phyloP scores from a whole-genome alignment of 2,329 filamentous ascomycete genomes.

The Pseudocercospora ulei region DNA sequence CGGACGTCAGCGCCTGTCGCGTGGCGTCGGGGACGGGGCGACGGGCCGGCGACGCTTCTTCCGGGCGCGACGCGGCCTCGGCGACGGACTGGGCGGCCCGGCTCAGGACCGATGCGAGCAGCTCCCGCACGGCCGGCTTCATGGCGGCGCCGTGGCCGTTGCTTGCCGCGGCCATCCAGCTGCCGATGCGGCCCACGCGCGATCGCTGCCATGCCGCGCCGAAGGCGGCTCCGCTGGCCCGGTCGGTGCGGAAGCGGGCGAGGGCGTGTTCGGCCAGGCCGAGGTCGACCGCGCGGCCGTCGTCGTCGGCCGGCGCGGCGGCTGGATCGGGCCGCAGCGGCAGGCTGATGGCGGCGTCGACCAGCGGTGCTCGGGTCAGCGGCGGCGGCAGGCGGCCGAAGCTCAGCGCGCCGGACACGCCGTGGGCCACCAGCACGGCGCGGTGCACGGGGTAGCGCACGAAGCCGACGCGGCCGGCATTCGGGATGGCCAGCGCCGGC shows the following conservation, averaged over 20 bases:
- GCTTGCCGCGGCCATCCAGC: slow-evolving; percentile 25
- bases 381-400: slow-evolving; percentile 38
- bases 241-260: slow-evolving; percentile 32
- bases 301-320: slow-evolving; percentile 28
- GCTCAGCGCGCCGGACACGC: slow-evolving; percentile 56
- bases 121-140: slow-evolving; percentile 55
- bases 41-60: slow-evolving; percentile 26
- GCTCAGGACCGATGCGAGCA: slow-evolving; percentile 59
- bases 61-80: slow-evolving; percentile 39
- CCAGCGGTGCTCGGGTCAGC: slow-evolving; percentile 35
- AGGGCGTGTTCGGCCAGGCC: slow-evolving; percentile 55
- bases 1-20: slow-evolving; percentile 46
- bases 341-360: slow-evolving; percentile 51
- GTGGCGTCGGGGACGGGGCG: slow-evolving; percentile 38
- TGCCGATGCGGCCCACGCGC: slow-evolving; percentile 25
- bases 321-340: slow-evolving; percentile 40
- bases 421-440: slow-evolving; percentile 62
- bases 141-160: slow-evolving; percentile 35
- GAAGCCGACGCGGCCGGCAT: slow-evolving; percentile 52
- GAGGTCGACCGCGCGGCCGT: slow-evolving; percentile 49
- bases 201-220: slow-evolving; percentile 33
- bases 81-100: slow-evolving; percentile 47
- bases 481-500: slow-evolving; percentile 59
- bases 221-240: slow-evolving; percentile 32
- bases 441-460: slow-evolving; percentile 77